Base-by-base conservation (phyloP, 2,329 filamentous ascomycete genomes). In the Fusarium sp. region DNA sequence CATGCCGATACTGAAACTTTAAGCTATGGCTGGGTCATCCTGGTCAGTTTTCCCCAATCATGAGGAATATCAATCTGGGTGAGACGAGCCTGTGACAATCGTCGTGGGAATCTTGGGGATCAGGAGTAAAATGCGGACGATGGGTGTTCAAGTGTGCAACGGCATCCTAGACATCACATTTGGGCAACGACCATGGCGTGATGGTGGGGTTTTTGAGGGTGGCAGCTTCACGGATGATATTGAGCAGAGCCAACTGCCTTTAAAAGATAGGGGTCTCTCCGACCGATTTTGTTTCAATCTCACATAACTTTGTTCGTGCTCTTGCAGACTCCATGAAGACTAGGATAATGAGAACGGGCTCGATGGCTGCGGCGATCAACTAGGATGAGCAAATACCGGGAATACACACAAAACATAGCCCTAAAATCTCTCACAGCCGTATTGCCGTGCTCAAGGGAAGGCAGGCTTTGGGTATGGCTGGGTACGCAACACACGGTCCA, bases 401-500 rank as follows among this genome's bases (percentile, higher is more conserved):
- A 51, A 59, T n/a, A 37, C 34, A 68, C 57, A 54, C 58, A 68
- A 44, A 32, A 27, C 34, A 54, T 60, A 44, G 45, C 63, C 63
- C 63, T 70, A 65, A 68, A 55, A 70, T 71, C 63, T 70, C 51
- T 65, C 55, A 68, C 41, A 57, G 54, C 46, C 48, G 67, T 52
- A 56, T 65, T 65, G 53, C 55, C 30, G 53, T 42, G 11, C 22
- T 45, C 27, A 37, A 41, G 58, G 27, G 37, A 32, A 25, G 40
- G 45, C 20, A 46, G 25, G 16, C 40, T 41, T 40, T 32, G 14
- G 37, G 20, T 63, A 42, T 25, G 25, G 30, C 30, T 37, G 37
- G 46, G 44, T 47, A 61, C 48, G 60, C 68, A 61, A 58, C 69
- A 73, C 68, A 74, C 62, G 62, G 62, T 62, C 60, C 65, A 70